Evolutionary conservation across 1,284 basidiomycete genomes (phyloP).

Genomic region (Tilletia walkeri): DNA sequence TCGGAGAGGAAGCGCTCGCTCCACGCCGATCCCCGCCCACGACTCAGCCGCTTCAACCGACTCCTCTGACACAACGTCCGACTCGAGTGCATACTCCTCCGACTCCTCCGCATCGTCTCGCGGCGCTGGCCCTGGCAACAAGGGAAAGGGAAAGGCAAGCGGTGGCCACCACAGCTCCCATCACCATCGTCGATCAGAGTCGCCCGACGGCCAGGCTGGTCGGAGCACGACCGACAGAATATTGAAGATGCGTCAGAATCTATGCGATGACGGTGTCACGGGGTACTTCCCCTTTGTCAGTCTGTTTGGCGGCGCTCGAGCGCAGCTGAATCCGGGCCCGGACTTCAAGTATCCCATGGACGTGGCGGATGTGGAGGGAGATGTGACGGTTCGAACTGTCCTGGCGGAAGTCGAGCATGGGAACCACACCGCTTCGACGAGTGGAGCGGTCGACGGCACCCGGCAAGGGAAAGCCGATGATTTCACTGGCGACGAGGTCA

Average conservation of each 20-base stretch:
- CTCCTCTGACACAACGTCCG: constrained; percentile 9
- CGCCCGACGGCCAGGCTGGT: constrained; percentile 2
- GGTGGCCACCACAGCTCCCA: background rate
- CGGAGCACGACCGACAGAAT: constrained; percentile 21
- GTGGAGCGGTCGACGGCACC: background rate
- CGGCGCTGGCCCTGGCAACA: background rate
- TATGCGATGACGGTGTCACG: constrained; percentile 87
- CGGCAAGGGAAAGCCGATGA: background rate
- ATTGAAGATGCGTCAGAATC: constrained; percentile 63
- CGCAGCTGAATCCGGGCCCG: constrained; percentile 77
- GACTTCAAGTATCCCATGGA: constrained; percentile 67
- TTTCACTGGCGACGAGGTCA: no score
- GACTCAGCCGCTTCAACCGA: background rate
- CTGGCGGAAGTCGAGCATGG: constrained; percentile 17
- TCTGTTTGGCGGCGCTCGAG: constrained; percentile 83
- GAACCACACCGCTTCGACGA: constrained; percentile 19
- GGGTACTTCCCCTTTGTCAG: constrained; percentile 96
- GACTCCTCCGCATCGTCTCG: constrained; percentile 3
- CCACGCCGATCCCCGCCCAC: background rate
- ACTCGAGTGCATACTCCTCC: constrained; percentile 13
- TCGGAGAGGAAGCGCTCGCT: constrained; percentile 53
- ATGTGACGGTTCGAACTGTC: constrained; percentile 19
- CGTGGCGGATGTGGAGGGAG: constrained; percentile 18
- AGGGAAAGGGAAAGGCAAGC: background rate
- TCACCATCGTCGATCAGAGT: constrained; percentile 22